Percentiles rank a stretch among this genome's conserved stretches.
These are phyloP conservation scores for Phytophthora citrophthora DNA, from an alignment of 352 stramenopile genomes.

Conservation along the genomic window DNA sequence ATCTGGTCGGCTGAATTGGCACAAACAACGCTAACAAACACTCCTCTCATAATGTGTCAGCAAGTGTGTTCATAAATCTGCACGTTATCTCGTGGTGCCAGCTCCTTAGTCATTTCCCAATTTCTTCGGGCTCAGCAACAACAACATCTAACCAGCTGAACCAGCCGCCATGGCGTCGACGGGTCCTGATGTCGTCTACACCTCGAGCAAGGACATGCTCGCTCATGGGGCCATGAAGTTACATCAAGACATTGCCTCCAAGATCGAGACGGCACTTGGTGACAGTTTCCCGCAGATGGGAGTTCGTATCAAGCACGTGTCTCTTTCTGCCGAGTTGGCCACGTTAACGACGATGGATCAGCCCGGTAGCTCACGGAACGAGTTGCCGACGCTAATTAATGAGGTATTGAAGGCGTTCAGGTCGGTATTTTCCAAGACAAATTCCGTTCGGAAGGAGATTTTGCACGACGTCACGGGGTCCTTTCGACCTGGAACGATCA, in stretches of 20 bases:
- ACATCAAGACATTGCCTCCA: conserved; percentile 46
- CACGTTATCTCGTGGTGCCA: background rate
- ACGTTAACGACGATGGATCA: conserved; percentile 7
- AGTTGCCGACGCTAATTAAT: conserved; percentile 53
- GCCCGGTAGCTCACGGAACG: conserved; percentile 11
- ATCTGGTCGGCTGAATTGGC: background rate
- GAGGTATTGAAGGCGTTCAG: conserved; percentile 46
- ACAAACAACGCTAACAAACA: background rate
- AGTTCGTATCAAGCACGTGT: conserved; percentile 59
- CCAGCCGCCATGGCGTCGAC: background rate
- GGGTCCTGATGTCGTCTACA: conserved; percentile 31
- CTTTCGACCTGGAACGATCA: conserved; percentile 18
- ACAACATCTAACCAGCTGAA: background rate
- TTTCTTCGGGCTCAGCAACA: background rate
- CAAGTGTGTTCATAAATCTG: background rate
- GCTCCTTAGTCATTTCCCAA: background rate
- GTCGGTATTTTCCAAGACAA: conserved; percentile 42
- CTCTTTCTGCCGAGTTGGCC: conserved; percentile 48
- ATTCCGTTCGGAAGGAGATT: conserved; percentile 23
- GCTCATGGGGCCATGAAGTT: conserved; percentile 38
- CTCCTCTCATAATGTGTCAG: background rate
- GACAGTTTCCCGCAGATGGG: conserved; percentile 58
- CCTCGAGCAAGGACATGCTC: conserved; percentile 40
- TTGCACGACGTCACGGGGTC: conserved; percentile 15
- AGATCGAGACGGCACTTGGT: conserved; percentile 53